Evolutionary conservation across 2,329 filamentous ascomycete genomes (phyloP), one percentile per base, ranked within the genome.

Genomic region (Claviceps monticola): DNA sequence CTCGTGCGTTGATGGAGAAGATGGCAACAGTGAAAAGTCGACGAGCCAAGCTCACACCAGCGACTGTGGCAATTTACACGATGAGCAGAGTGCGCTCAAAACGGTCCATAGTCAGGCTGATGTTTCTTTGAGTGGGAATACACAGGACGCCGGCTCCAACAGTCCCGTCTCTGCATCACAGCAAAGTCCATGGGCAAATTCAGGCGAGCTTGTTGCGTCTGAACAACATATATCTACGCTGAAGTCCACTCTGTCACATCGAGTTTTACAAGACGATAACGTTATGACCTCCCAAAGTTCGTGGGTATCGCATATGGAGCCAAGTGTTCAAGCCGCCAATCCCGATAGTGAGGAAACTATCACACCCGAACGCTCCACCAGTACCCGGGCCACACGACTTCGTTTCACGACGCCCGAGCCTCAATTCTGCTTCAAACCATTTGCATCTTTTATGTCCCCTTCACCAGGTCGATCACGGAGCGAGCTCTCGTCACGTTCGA

Each of bases 361-460:
- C 16, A 37, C 29, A 5, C 4, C 23, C 17, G 38, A 16, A 19
- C 11, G 2, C 11, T 48, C 19, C 36, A 13, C 13, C 8, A 46
- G 55, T 7, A 21, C 52, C 17, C 49, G 52, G 5, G 34, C 46
- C 17, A 3, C 23, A 14, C 29, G 38, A 44, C 29, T 26, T 17
- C 59, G 62, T 53, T 57, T 67, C 36, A 64, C 65, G 2, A 74
- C 72, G 0, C 71, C 74, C 5, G 72, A 77, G 48, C 68, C 72
- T 14, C 69, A 70, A 4, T 66, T 76, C 34, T 71, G 71, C 0
- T 66, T 77, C 57, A 76, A 74, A 55, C 70, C 74, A 0, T 79
- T 79, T 58, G 68, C 73, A 1, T 70, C 71, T 1, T 79, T 79
- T 58, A 71, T 75, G 58, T 73, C 73, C 0, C 71, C 73, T 1